Percentiles rank a stretch among this genome's conserved stretches.
These are phyloP conservation scores for Lotmaria passim DNA, from an alignment of 208 protist species.

Conservation along the genomic window DNA sequence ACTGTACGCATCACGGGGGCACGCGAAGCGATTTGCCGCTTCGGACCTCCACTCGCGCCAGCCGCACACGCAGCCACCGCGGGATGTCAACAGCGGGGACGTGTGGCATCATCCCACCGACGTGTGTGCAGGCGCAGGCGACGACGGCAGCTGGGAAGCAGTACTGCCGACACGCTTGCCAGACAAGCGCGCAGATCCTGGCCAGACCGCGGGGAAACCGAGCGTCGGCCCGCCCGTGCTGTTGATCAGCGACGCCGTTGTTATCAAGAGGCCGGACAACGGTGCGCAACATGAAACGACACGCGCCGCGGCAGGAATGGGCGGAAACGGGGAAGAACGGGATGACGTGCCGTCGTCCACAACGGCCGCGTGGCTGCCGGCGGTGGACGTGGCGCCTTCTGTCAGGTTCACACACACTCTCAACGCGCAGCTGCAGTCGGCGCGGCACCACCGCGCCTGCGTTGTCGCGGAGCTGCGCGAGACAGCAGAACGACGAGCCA, in stretches of 20 bases:
- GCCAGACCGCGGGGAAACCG: constrained; percentile 11
- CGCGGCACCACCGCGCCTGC: constrained; percentile 9
- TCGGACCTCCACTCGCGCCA: too few species aligned
- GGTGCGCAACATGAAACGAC: not conserved
- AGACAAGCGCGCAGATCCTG: constrained; percentile 2
- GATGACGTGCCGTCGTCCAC: too few species aligned
- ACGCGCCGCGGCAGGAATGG: not conserved
- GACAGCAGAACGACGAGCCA: not conserved
- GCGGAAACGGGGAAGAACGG: too few species aligned
- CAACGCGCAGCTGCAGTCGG: constrained; percentile 10
- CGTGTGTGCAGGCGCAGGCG: not conserved
- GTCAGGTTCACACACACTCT: constrained; percentile 1
- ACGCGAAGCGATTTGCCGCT: not conserved
- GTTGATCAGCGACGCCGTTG: constrained; percentile 9
- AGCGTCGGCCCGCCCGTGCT: constrained; percentile 12
- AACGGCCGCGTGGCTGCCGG: too few species aligned
- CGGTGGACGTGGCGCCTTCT: not conserved
- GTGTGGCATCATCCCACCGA: too few species aligned
- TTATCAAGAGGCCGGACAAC: too few species aligned
- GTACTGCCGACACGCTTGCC: too few species aligned
- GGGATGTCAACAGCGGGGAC: too few species aligned
- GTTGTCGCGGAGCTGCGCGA: constrained; percentile 20
- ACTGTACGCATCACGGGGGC: not conserved
- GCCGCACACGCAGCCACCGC: too few species aligned
- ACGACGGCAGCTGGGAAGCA: not conserved